Evolutionary conservation across 371 early-diverging fungal genomes (phyloP).

Genomic region (Nematocida major): DNA sequence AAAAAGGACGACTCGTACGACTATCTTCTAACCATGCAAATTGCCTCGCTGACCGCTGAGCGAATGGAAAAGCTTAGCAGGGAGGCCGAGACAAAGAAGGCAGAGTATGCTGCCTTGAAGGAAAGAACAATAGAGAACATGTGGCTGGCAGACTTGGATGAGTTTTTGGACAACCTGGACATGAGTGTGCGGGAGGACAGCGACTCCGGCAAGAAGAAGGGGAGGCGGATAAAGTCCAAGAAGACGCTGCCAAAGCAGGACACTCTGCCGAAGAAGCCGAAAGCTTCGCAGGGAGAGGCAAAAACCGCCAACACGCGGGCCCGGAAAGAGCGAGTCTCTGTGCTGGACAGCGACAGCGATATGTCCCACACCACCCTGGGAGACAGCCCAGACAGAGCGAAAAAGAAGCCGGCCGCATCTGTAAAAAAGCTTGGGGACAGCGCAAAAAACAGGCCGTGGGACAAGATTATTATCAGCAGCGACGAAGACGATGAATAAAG

Average conservation of each 20-base stretch:
- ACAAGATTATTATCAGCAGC: background rate
- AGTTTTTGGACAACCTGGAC: conserved; percentile 31
- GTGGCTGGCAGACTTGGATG: conserved; percentile 77
- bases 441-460: background rate
- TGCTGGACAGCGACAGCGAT: conserved; percentile 9
- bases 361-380: background rate
- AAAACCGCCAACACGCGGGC: background rate
- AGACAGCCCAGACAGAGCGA: background rate
- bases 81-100: conserved; percentile 69
- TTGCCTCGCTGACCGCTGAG: conserved; percentile 80
- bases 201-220: background rate
- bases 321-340: background rate
- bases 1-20: conserved; percentile 73
- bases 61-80: conserved; percentile 74
- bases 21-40: conserved; percentile 83
- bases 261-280: no score
- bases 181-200: background rate
- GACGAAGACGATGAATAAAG: conserved; percentile 21
- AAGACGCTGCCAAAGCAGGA: background rate
- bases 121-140: conserved; percentile 71
- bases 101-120: conserved; percentile 70
- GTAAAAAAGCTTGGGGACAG: background rate
- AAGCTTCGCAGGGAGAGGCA: background rate
- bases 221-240: background rate
- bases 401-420: background rate